Percentiles rank a stretch among this genome's conserved stretches.
These are phyloP conservation scores for Metrosideros polymorpha DNA, from an alignment of 441 rosid genomes.

Conservation along the genomic window DNA sequence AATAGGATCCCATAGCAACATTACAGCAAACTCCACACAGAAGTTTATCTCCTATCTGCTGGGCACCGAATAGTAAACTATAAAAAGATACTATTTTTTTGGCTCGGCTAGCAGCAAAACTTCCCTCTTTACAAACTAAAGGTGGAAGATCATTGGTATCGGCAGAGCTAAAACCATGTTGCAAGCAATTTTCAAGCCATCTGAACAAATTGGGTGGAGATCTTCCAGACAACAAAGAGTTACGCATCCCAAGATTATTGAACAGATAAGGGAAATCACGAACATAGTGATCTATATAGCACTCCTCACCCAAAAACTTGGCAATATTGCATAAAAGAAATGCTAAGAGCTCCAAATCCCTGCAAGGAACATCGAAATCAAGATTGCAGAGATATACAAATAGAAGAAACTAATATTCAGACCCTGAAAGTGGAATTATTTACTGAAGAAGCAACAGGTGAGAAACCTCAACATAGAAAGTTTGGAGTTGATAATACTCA, in stretches of 20 bases:
- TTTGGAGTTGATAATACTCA: not conserved
- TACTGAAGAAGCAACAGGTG: not conserved
- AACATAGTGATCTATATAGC: conserved; percentile 80
- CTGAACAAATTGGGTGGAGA: conserved; percentile 76
- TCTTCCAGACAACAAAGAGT: conserved; percentile 31
- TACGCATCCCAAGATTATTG: conserved; percentile 26
- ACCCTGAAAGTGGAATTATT: not conserved
- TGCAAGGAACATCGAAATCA: conserved; percentile 15
- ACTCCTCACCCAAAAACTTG: conserved; percentile 61
- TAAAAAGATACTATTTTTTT: conserved; percentile 83
- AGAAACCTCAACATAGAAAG: not conserved
- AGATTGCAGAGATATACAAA: not conserved
- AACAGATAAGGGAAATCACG: conserved; percentile 89
- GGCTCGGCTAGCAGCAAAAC: conserved; percentile 70
- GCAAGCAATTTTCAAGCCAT: conserved; percentile 89
- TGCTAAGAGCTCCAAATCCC: conserved; percentile 89
- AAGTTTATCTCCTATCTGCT: conserved; percentile 51
- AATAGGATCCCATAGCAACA: conserved; percentile 65
- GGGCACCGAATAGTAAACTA: conserved; percentile 77
- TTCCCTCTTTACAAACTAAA: conserved; percentile 61
- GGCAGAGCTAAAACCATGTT: conserved; percentile 49
- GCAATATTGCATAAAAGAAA: conserved; percentile 64
- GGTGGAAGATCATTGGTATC: conserved; percentile 61
- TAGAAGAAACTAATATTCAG: not conserved
- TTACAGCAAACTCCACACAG: conserved; percentile 79